Conservation (phyloP, 768 basidiomycete genomes). For the Psilocybe cyanescens region DNA sequence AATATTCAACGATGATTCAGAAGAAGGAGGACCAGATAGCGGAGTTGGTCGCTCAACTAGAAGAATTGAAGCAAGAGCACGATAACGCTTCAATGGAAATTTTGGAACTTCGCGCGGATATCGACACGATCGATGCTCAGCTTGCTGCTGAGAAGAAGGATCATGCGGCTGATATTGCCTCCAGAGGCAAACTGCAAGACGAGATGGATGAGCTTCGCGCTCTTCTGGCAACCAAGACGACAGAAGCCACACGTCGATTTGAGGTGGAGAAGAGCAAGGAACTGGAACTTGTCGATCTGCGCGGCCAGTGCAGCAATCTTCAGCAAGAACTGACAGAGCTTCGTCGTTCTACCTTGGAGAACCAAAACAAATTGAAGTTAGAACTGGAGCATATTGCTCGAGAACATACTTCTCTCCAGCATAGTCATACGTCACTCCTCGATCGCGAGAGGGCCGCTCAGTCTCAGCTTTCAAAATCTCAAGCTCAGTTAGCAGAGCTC, state of each 20-base stretch:
- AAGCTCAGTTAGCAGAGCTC: conserved; percentile 53
- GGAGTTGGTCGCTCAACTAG: conserved; percentile 55
- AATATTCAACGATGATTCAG: conserved; percentile 76
- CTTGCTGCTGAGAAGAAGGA: conserved; percentile 62
- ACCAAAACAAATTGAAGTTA: conserved; percentile 73
- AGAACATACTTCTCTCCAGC: conserved; percentile 62
- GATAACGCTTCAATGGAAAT: conserved; percentile 60
- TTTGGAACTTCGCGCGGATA: conserved; percentile 68
- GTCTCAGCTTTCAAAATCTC: conserved; percentile 51
- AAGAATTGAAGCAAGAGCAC: conserved; percentile 56
- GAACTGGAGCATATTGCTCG: conserved; percentile 70
- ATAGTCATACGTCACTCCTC: conserved; percentile 66
- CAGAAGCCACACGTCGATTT: conserved; percentile 81
- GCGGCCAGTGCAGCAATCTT: conserved; percentile 60
- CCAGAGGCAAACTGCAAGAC: conserved; percentile 67
- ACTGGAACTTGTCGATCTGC: conserved; percentile 75
- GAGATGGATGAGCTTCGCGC: conserved; percentile 88
- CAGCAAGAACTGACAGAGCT: conserved; percentile 71
- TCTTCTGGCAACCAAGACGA: conserved; percentile 83
- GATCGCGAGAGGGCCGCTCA: conserved; percentile 61
- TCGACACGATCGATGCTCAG: conserved; percentile 68
- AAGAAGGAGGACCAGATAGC: conserved; percentile 76
- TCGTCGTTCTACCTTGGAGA: conserved; percentile 62
- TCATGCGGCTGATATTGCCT: conserved; percentile 43
- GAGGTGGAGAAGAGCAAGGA: conserved; percentile 91